phyloP scores from a whole-genome alignment of 106 monocot genomes.

The Allium sativum region DNA sequence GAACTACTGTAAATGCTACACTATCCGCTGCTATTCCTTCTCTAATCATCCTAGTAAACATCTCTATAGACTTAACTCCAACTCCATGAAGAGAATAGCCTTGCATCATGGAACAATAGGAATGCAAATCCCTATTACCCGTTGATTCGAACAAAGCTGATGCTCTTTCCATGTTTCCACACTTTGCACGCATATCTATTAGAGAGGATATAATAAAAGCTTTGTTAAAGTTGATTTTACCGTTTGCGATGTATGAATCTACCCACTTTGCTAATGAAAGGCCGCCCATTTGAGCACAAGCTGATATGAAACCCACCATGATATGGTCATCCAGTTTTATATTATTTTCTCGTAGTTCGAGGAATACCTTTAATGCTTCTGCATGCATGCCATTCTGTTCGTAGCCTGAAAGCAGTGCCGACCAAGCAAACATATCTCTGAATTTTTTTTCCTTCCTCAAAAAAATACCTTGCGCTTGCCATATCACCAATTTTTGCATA shows the following conservation, averaged over 20 bases:
- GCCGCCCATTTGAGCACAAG: slow-evolving; percentile 51
- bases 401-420: slow-evolving; percentile 67
- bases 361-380: slow-evolving; percentile 52
- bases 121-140: slow-evolving; percentile 33
- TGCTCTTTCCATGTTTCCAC: slow-evolving; percentile 73
- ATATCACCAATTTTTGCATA: slow-evolving; percentile 65
- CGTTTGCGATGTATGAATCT: slow-evolving; percentile 25
- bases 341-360: slow-evolving; percentile 30
- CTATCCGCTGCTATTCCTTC: slow-evolving; percentile 46
- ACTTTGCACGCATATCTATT: slow-evolving; percentile 81
- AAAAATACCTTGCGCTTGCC: slow-evolving; percentile 41
- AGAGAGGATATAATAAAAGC: slow-evolving; percentile 33
- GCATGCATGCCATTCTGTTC: slow-evolving; percentile 42
- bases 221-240: slow-evolving; percentile 17
- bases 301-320: slow-evolving; percentile 63
- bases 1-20: slow-evolving; percentile 48
- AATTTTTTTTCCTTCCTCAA: slow-evolving; percentile 25
- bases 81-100: slow-evolving; percentile 60
- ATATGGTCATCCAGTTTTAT: slow-evolving; percentile 48
- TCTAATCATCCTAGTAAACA: slow-evolving; percentile 51
- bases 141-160: slow-evolving; percentile 37
- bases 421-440: slow-evolving; percentile 60
- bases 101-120: slow-evolving; percentile 76
- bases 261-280: slow-evolving; percentile 44
- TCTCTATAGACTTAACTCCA: slow-evolving; percentile 39